Percentiles rank a stretch among this genome's conserved stretches.
Conservation (phyloP, 495 filamentous ascomycete species). For the Glarea lozoyensis region DNA sequence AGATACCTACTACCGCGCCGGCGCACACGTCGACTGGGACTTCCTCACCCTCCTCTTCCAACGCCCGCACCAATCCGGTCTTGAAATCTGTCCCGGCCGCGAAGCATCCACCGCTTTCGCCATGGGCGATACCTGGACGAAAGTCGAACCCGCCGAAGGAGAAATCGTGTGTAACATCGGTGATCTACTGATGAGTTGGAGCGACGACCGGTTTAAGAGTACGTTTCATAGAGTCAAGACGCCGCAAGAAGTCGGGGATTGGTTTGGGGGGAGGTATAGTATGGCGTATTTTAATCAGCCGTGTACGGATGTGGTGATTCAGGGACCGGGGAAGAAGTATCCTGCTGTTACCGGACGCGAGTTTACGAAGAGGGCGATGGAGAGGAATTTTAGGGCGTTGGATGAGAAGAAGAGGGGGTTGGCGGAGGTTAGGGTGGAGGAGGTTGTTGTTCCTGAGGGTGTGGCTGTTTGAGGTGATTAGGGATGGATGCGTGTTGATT, state of each 20-base stretch:
- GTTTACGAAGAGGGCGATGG: conserved; percentile 49
- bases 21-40: conserved; percentile 57
- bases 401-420: conserved; percentile 26
- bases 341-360: conserved; percentile 46
- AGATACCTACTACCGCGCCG: conserved; percentile 49
- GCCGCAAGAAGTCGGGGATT: conserved; percentile 38
- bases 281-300: conserved; percentile 63
- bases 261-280: conserved; percentile 50
- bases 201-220: conserved; percentile 60
- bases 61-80: conserved; percentile 48
- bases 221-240: conserved; percentile 56
- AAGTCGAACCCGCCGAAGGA: conserved; percentile 43
- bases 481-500: too few relatives aligned
- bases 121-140: conserved; percentile 53
- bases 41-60: conserved; percentile 60
- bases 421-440: conserved; percentile 2
- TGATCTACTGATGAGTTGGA: conserved; percentile 62
- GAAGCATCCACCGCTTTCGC: conserved; percentile 53
- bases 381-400: conserved; percentile 45
- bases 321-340: conserved; percentile 54
- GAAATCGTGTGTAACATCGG: conserved; percentile 63
- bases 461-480: too few relatives aligned
- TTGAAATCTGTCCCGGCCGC: conserved; percentile 59
- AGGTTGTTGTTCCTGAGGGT: too few relatives aligned
- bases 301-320: conserved; percentile 47